Evolutionary conservation across 805 yeast genomes (phyloP).

Genomic region (Saturnispora sanitii): DNA sequence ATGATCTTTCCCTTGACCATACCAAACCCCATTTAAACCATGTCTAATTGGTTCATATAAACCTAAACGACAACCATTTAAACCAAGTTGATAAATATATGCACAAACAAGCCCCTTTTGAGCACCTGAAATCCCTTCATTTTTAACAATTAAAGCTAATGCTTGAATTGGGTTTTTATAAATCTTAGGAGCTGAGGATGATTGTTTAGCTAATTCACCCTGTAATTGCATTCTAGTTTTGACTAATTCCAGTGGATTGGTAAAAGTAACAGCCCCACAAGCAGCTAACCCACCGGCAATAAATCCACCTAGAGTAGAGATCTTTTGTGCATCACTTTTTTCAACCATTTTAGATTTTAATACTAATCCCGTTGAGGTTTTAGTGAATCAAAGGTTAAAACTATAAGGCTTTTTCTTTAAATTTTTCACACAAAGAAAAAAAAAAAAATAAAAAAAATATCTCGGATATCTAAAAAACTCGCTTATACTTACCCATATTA

Average conservation of each 20-base stretch:
- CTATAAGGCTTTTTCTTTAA: slow-evolving; percentile 3
- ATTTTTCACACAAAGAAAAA: not conserved
- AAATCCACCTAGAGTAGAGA: slow-evolving; percentile 68
- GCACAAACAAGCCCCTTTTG: slow-evolving; percentile 90
- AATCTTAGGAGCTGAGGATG: slow-evolving; percentile 34
- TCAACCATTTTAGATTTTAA: slow-evolving; percentile 10
- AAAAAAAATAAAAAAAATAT: not conserved
- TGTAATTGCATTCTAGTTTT: slow-evolving; percentile 95
- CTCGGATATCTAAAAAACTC: not conserved
- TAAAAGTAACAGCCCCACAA: slow-evolving; percentile 94
- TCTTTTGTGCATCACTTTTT: slow-evolving; percentile 45
- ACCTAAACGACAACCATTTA: slow-evolving; percentile 92
- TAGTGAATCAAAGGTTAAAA: too few species aligned
- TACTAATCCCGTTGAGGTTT: not conserved
- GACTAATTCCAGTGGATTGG: slow-evolving; percentile 91
- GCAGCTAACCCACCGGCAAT: slow-evolving; percentile 91
- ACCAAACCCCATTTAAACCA: slow-evolving; percentile 42
- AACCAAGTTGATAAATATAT: slow-evolving; percentile 78
- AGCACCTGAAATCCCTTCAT: slow-evolving; percentile 80
- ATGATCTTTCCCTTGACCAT: slow-evolving; percentile 41
- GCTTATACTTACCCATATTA: slow-evolving; percentile 3
- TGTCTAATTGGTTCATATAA: slow-evolving; percentile 83
- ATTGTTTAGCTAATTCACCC: slow-evolving; percentile 67
- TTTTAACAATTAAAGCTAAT: slow-evolving; percentile 52
- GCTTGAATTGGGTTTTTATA: slow-evolving; percentile 88